phyloP scores from a whole-genome alignment of 78 protist species.

The Creolimax fragrantissima region DNA sequence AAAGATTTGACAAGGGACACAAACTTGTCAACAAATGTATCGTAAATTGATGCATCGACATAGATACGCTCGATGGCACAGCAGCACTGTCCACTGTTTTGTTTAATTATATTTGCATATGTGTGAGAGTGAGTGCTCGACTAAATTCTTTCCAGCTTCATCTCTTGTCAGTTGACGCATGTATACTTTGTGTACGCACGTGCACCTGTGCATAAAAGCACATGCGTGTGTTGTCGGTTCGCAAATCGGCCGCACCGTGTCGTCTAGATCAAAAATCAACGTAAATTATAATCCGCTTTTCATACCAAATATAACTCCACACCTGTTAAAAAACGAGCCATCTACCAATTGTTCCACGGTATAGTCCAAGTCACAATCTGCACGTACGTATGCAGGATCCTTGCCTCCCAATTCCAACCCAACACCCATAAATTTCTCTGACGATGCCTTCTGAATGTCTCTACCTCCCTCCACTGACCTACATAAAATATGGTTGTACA shows the following conservation, averaged over 20 bases:
- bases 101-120: not conserved
- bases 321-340: not conserved
- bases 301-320: too few relatives aligned
- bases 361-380: not conserved
- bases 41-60: slow-evolving; percentile 57
- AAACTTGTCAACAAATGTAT: slow-evolving; percentile 27
- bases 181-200: not conserved
- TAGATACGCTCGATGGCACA: slow-evolving; percentile 33
- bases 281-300: too few relatives aligned
- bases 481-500: too few relatives aligned
- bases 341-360: not conserved
- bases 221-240: not conserved
- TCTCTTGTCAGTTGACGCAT: too few relatives aligned
- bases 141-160: too few relatives aligned
- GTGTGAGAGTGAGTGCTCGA: not conserved
- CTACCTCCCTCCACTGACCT: slow-evolving; percentile 15
- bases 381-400: slow-evolving; percentile 26
- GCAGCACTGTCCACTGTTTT: slow-evolving; percentile 44
- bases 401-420: slow-evolving; percentile 30
- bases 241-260: too few relatives aligned
- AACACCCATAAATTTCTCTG: not conserved
- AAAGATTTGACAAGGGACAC: not conserved
- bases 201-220: not conserved
- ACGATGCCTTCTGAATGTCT: not conserved
- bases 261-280: too few relatives aligned